phyloP scores from a whole-genome alignment of 495 filamentous ascomycete genomes.

The Pyrenula massariospora region DNA sequence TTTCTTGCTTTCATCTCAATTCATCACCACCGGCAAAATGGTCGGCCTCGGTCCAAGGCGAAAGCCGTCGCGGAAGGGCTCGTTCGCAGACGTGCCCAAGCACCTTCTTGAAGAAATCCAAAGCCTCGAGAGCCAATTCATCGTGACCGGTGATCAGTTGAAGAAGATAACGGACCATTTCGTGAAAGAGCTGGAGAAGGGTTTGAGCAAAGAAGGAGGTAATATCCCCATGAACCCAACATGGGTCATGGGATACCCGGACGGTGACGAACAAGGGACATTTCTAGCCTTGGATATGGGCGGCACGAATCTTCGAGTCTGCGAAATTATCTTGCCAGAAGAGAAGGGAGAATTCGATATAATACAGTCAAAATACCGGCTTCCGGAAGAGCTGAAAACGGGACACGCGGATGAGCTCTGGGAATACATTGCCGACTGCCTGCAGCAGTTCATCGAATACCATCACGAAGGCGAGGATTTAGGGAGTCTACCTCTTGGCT shows the following conservation, averaged over 20 bases:
- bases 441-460: constrained; percentile 89
- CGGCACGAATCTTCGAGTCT: constrained; percentile 94
- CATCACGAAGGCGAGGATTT: constrained; percentile 63
- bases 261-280: constrained; percentile 79
- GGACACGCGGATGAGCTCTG: constrained; percentile 87
- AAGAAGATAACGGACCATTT: constrained; percentile 87
- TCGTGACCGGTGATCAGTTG: constrained; percentile 63
- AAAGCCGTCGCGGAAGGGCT: constrained; percentile 70
- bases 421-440: constrained; percentile 95
- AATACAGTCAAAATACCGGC: constrained; percentile 94
- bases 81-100: constrained; percentile 72
- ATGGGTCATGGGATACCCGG: constrained; percentile 92
- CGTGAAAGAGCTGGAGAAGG: constrained; percentile 76
- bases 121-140: constrained; percentile 75
- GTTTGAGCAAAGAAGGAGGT: constrained; percentile 76
- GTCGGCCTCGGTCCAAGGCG: constrained; percentile 62
- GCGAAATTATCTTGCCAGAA: constrained; percentile 84
- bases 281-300: constrained; percentile 96
- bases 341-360: constrained; percentile 96
- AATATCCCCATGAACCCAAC: constrained; percentile 99
- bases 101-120: constrained; percentile 77
- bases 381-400: constrained; percentile 91
- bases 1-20: constrained; percentile 2
- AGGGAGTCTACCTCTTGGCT: constrained; percentile 67
- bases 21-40: constrained; percentile 45